Conservation (phyloP, 169 alveolate genomes). For the Perkinsus olseni region DNA sequence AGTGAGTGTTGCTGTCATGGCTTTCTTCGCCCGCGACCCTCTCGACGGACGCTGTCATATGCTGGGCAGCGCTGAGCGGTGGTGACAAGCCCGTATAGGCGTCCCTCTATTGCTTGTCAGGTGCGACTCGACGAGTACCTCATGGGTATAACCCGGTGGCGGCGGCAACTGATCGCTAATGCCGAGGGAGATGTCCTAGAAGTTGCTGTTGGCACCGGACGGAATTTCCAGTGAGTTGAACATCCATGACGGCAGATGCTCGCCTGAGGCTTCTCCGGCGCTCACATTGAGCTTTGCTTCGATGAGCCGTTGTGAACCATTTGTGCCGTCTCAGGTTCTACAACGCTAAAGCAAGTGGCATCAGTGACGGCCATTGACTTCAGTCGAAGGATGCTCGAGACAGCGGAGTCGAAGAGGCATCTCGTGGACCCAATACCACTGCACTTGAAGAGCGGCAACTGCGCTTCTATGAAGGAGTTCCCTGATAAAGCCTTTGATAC, state of each 20-base stretch:
- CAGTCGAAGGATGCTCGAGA: constrained; percentile 14
- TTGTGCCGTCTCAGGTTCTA: neutral
- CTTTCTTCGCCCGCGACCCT: neutral
- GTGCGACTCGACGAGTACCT: neutral
- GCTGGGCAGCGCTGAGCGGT: neutral
- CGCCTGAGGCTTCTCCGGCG: neutral
- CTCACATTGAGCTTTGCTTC: neutral
- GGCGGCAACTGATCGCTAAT: constrained; percentile 9
- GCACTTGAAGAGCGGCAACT: neutral
- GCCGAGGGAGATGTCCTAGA: constrained; percentile 23
- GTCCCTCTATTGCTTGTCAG: too few species aligned
- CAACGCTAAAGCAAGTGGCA: neutral
- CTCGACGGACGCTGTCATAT: too few species aligned
- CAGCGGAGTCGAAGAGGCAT: constrained; percentile 6
- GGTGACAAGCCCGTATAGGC: too few species aligned
- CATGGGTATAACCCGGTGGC: constrained; percentile 8
- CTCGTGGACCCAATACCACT: constrained; percentile 1
- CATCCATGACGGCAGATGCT: constrained; percentile 8
- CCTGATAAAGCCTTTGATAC: constrained; percentile 12
- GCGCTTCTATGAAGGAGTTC: neutral
- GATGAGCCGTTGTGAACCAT: neutral
- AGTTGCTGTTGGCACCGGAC: constrained; percentile 27
- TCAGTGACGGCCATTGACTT: constrained; percentile 17
- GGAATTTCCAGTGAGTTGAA: constrained; percentile 10
- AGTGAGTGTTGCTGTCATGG: neutral